phyloP scores from a whole-genome alignment of 2,329 filamentous ascomycete species.

The Pseudogymnoascus pannorum region DNA sequence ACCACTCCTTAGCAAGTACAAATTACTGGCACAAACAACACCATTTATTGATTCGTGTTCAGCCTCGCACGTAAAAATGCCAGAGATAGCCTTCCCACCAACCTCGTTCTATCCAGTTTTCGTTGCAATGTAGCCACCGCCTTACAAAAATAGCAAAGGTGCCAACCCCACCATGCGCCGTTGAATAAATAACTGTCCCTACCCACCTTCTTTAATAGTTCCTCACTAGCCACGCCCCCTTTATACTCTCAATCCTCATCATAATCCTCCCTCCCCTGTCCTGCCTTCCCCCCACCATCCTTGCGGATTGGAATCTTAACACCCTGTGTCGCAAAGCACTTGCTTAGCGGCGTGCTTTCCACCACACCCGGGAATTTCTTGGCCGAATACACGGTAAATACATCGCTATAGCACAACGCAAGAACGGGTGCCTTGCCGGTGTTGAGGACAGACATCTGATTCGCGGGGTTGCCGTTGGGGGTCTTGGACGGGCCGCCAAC shows the following conservation, averaged over 20 bases:
- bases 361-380: constrained; percentile 99
- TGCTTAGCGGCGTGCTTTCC: constrained; percentile 84
- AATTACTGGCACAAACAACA: not conserved
- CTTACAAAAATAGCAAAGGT: constrained; percentile 2
- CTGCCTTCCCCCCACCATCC: constrained; percentile 45
- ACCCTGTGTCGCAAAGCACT: constrained; percentile 85
- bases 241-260: constrained; percentile 3
- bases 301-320: constrained; percentile 97
- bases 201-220: not conserved
- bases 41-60: not conserved
- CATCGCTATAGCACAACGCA: constrained; percentile 76
- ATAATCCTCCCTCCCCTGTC: not conserved
- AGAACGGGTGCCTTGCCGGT: constrained; percentile 72
- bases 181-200: constrained; percentile 1
- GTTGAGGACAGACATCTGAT: constrained; percentile 50
- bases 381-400: constrained; percentile 89
- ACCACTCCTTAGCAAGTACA: not conserved
- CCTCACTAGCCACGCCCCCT: not conserved
- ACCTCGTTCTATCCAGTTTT: constrained; percentile 2
- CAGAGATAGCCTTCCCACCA: not conserved
- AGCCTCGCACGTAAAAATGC: constrained; percentile 2
- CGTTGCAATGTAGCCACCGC: not conserved
- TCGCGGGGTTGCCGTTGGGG: constrained; percentile 31
- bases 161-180: not conserved
- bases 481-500: constrained; percentile 50